A percentile compares a stretch with the other conserved stretches of the same genome.
These are phyloP conservation scores for Podaxis sp. DNA, from an alignment of 768 basidiomycete genomes.

Conservation along the genomic window DNA sequence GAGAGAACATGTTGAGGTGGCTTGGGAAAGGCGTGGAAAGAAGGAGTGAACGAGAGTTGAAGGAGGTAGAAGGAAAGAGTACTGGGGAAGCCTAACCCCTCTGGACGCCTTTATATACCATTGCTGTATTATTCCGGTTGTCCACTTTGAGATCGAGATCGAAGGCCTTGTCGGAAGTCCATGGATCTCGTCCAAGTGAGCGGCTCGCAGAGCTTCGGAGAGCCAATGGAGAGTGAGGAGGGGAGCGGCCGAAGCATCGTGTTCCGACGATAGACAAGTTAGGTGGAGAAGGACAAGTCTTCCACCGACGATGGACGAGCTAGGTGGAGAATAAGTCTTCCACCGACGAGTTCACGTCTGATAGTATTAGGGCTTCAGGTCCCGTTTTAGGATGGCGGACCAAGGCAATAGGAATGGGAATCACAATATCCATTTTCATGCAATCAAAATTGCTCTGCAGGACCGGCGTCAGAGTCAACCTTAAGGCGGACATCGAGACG, in stretches of 20 bases:
- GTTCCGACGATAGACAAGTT: background rate
- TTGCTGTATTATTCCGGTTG: no score
- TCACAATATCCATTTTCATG: background rate
- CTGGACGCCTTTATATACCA: conserved; percentile 8
- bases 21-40: background rate
- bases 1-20: conserved; percentile 17
- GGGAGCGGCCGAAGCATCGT: background rate
- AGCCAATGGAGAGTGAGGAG: conserved; percentile 1
- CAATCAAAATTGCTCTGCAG: background rate
- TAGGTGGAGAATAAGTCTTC: background rate
- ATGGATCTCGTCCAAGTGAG: conserved; percentile 1
- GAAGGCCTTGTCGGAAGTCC: conserved; percentile 1
- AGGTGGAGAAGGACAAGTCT: background rate
- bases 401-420: conserved; percentile 1
- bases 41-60: background rate
- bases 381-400: conserved; percentile 5
- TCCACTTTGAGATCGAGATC: background rate
- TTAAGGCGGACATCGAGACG: background rate
- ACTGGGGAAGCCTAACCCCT: background rate
- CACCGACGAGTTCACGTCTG: conserved; percentile 1
- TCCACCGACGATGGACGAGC: background rate
- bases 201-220: background rate
- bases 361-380: conserved; percentile 7
- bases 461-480: background rate
- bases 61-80: background rate